Conservation (phyloP, 2,329 filamentous ascomycete species). For the Colletotrichum aenigma region DNA sequence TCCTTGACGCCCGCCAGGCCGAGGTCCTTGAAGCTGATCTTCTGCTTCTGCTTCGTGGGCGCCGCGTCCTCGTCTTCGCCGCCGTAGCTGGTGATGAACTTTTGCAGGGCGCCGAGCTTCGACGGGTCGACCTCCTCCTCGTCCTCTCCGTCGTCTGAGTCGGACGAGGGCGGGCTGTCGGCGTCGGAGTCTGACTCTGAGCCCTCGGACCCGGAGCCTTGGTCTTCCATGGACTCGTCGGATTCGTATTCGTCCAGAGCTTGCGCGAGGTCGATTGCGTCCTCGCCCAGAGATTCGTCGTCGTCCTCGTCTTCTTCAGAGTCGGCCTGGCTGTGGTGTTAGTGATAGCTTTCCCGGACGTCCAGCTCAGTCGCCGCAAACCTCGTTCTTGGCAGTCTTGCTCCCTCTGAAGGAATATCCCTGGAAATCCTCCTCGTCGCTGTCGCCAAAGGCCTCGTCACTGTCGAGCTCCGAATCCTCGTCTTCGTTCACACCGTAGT, state of each 20-base stretch:
- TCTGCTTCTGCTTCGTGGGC: constrained; percentile 40
- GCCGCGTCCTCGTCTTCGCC: constrained; percentile 58
- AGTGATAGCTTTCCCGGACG: neutral
- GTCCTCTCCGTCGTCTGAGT: constrained; percentile 54
- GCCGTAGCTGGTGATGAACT: constrained; percentile 71
- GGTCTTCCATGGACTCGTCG: constrained; percentile 47
- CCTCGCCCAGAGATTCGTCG: constrained; percentile 61
- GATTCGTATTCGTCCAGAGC: constrained; percentile 58
- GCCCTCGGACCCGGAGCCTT: constrained; percentile 46
- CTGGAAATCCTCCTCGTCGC: constrained; percentile 84
- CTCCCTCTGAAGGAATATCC: constrained; percentile 66
- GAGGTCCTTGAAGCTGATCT: constrained; percentile 78
- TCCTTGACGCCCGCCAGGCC: constrained; percentile 74
- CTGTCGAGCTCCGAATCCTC: constrained; percentile 70
- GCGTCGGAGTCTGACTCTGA: constrained; percentile 46
- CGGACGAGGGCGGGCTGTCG: constrained; percentile 53
- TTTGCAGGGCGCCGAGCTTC: constrained; percentile 69
- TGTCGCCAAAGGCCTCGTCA: constrained; percentile 85
- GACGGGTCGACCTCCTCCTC: constrained; percentile 52
- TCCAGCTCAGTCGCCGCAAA: neutral
- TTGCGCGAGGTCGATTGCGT: constrained; percentile 63
- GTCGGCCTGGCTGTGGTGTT: constrained; percentile 54
- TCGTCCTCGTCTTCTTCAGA: constrained; percentile 60
- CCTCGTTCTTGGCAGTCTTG: constrained; percentile 37
- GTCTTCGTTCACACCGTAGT: constrained; percentile 67